Conservation (phyloP, 2,329 filamentous ascomycete species). For the Hortaea sp. region DNA sequence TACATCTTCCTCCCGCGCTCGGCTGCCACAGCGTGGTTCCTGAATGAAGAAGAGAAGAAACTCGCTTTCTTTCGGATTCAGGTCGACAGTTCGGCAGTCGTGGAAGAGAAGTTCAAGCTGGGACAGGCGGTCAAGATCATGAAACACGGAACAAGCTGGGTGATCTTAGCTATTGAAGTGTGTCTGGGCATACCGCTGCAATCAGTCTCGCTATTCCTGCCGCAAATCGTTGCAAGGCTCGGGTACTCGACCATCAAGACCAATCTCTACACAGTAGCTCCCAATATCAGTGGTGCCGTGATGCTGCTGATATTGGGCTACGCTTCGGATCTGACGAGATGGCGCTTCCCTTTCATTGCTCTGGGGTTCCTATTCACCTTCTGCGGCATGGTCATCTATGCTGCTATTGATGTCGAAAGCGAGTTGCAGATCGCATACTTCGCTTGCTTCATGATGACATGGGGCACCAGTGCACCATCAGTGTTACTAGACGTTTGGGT, state of each 20-base stretch:
- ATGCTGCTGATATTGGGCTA: constrained; percentile 67
- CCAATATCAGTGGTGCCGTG: constrained; percentile 63
- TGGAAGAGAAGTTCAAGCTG: constrained; percentile 46
- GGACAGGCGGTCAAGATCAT: constrained; percentile 44
- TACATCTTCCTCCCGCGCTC: constrained; percentile 60
- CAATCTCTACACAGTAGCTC: constrained; percentile 65
- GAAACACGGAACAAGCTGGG: constrained; percentile 43
- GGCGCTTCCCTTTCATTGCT: constrained; percentile 64
- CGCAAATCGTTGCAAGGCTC: constrained; percentile 46
- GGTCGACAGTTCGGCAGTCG: constrained; percentile 59
- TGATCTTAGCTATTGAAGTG: constrained; percentile 47
- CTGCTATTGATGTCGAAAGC: constrained; percentile 52
- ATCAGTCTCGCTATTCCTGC: constrained; percentile 47
- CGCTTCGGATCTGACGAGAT: constrained; percentile 53
- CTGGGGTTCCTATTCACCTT: constrained; percentile 66
- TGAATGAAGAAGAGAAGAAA: constrained; percentile 54
- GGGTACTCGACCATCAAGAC: constrained; percentile 52
- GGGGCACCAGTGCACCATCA: constrained; percentile 63
- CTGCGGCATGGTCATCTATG: constrained; percentile 69
- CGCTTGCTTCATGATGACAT: constrained; percentile 70
- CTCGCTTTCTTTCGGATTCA: constrained; percentile 66
- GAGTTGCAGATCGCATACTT: constrained; percentile 62
- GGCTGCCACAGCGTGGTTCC: constrained; percentile 54
- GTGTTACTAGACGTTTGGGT: constrained; percentile 54
- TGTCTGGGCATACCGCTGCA: constrained; percentile 51